A percentile compares a stretch with the other conserved stretches of the same genome.
These are phyloP conservation scores for Dittrichia graveolens DNA, from an alignment of 129 eudicot genomes.

Conservation along the genomic window DNA sequence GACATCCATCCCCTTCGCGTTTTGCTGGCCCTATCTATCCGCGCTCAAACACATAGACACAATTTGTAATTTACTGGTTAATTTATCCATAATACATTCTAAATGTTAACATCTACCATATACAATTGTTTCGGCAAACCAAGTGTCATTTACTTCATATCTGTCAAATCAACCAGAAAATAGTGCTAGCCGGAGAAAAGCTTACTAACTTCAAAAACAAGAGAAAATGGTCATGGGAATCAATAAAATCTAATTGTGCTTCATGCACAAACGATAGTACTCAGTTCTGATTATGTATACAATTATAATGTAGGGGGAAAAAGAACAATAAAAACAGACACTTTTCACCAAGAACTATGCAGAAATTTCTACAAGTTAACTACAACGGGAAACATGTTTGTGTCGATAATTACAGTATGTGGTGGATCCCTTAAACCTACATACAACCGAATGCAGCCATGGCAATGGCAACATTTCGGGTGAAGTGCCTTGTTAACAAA, in stretches of 20 bases:
- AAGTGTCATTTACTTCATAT: too few relatives aligned
- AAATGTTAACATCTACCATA: too few relatives aligned
- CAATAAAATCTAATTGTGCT: constrained; percentile 18
- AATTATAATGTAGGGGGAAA: constrained; percentile 6
- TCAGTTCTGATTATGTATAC: constrained; percentile 2
- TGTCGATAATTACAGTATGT: constrained; percentile 35
- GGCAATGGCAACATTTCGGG: constrained; percentile 23
- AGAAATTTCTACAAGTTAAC: constrained; percentile 26
- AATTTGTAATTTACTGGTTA: too few relatives aligned
- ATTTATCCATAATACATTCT: too few relatives aligned
- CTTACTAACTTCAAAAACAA: not conserved
- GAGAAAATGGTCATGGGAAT: not conserved
- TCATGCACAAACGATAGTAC: not conserved
- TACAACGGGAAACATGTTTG: constrained; percentile 3
- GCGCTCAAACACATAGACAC: too few relatives aligned
- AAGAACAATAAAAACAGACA: constrained; percentile 12
- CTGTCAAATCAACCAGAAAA: too few relatives aligned
- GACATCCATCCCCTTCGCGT: too few relatives aligned
- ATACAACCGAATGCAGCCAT: constrained; percentile 25
- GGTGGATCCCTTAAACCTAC: constrained; percentile 26
- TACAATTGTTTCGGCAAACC: too few relatives aligned
- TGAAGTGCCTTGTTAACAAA: constrained; percentile 33
- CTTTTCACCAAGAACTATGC: not conserved
- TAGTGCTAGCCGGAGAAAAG: too few relatives aligned
- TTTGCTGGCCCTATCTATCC: too few relatives aligned